phyloP scores from a whole-genome alignment of 805 yeast species.

The Wickerhamiella spandovensis region DNA sequence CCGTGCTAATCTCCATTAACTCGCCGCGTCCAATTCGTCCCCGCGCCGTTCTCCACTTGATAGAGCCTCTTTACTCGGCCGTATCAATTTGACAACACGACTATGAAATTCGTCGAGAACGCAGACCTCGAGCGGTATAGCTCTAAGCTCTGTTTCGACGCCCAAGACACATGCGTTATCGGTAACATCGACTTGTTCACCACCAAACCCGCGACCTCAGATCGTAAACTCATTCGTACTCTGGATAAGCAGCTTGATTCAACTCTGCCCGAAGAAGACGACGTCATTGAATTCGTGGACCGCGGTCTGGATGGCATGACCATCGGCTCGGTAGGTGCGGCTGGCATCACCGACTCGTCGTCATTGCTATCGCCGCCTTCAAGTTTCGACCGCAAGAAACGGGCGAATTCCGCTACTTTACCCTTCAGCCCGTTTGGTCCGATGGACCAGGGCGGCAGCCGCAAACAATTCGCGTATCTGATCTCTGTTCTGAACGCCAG shows the following conservation, averaged over 20 bases:
- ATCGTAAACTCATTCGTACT: slow-evolving; percentile 74
- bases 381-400: slow-evolving; percentile 7
- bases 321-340: slow-evolving; percentile 2
- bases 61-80: neutral
- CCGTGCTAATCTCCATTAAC: neutral
- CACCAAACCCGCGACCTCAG: slow-evolving; percentile 85
- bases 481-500: slow-evolving; percentile 84
- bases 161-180: slow-evolving; percentile 58
- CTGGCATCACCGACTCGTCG: slow-evolving; percentile 5
- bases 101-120: slow-evolving; percentile 69
- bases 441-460: slow-evolving; percentile 65
- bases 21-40: neutral
- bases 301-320: slow-evolving; percentile 1
- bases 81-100: neutral
- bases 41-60: no score
- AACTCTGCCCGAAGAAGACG: slow-evolving; percentile 2
- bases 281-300: slow-evolving; percentile 2
- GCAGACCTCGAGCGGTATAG: slow-evolving; percentile 85
- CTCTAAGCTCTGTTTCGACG: slow-evolving; percentile 69
- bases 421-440: slow-evolving; percentile 74
- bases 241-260: slow-evolving; percentile 57
- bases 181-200: slow-evolving; percentile 93
- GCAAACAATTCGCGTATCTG: slow-evolving; percentile 80
- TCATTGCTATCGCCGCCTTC: slow-evolving; percentile 17
- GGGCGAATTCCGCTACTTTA: slow-evolving; percentile 18